Base-by-base conservation (phyloP, 2,329 filamentous ascomycete species). In the Clarireedia homoeocarpa region DNA sequence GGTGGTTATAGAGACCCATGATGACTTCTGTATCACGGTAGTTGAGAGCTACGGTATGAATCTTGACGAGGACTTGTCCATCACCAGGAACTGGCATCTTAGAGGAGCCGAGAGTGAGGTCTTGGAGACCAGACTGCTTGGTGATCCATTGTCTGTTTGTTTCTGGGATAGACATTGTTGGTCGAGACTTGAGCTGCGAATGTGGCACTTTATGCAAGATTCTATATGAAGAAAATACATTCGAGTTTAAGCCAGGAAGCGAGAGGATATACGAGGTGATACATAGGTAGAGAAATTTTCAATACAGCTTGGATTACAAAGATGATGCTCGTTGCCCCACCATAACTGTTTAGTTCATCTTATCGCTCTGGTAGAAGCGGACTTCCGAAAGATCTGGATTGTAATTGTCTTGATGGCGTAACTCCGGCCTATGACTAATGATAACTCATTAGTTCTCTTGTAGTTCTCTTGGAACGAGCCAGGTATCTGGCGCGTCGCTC, bases 1-100 rank as follows among this genome's bases (percentile, higher is more conserved):
- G 83, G 69, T 88, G 83, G 66, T 75, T 82, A 72, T 88, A 89
- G 12, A 81, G 40, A 12, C 50, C 50, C 36, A 53, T 52, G 6
- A 59, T 42, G 1, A 67, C 65, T 58, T 67, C 63, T 5, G 62
- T 66, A 36, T 68, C 63, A 26, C 65, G 62, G 44, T 66, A 69
- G 46, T 69, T 68, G 12, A 67, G 54, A 10, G 63, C 58, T 0
- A 66, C 61, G 20, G 64, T 60, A 4, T 61, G 55, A n/a, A 69
- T 65, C 47, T 63, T 65, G 10, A 68, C 65, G 4, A 69, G 59
- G 3, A 69, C 67, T 55, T 85, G 80, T 1, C 75, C 74, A 1
- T 75, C 70, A 17, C 74, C 73, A 0, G 79, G 76, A 0, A 65
- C 60, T 0, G 78, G 79, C 57, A 81, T 70, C 2, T 76, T 68